Evolutionary conservation across 1,284 basidiomycete genomes (phyloP).

Genomic region (Afroboletus lepidellus): DNA sequence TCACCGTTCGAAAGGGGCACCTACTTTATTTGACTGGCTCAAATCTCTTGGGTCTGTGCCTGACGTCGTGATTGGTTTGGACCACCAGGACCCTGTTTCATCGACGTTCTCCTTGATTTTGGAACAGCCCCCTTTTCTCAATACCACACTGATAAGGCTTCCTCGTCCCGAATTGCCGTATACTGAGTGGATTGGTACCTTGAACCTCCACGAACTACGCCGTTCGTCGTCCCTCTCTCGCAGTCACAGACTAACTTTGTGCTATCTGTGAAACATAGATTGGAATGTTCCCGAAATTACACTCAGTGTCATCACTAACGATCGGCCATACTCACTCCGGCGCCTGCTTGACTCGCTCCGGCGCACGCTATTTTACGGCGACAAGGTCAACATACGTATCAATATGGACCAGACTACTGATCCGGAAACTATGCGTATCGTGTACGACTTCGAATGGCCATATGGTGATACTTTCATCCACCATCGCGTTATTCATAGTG

Average conservation of each 20-base stretch:
- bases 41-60: constrained; percentile 20
- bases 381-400: constrained; percentile 58
- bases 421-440: constrained; percentile 51
- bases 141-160: constrained; percentile 45
- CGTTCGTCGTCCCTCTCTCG: constrained; percentile 19
- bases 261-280: constrained; percentile 42
- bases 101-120: constrained; percentile 18
- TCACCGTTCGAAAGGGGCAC: constrained; percentile 6
- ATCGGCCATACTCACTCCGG: constrained; percentile 67
- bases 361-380: constrained; percentile 65
- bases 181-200: constrained; percentile 63
- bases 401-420: constrained; percentile 78
- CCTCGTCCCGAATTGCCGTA: constrained; percentile 52
- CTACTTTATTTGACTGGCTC: constrained; percentile 23
- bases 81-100: constrained; percentile 28
- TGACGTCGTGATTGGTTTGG: constrained; percentile 37
- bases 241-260: background rate
- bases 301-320: constrained; percentile 72
- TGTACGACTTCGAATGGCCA: constrained; percentile 54
- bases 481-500: constrained; percentile 71
- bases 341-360: constrained; percentile 65
- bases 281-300: constrained; percentile 72
- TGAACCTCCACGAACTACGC: constrained; percentile 47
- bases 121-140: constrained; percentile 19
- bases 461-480: constrained; percentile 60